Base-by-base conservation (phyloP, 2,329 filamentous ascomycete species). In the Stagonosporopsis vannaccii region DNA sequence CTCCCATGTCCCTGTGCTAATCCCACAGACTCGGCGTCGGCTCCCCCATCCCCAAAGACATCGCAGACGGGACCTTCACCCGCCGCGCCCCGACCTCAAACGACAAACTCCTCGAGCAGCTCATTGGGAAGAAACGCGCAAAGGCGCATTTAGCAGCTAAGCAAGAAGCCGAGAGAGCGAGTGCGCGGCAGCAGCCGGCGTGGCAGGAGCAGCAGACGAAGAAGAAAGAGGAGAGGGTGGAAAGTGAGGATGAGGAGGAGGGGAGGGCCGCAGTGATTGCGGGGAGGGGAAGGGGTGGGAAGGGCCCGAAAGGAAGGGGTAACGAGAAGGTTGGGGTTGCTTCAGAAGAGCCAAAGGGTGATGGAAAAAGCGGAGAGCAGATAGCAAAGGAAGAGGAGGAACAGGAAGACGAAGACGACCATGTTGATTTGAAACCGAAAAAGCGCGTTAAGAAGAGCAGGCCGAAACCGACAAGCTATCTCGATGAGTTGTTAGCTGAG, bases 401-500 rank as follows among this genome's bases (percentile, higher is more conserved):
- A 2, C 52, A 60, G 4, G 42, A 52, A 1, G 40, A 59, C 5
- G 46, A 32, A 1, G 35, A 50, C 48, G 42, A 61, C 44, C 51
- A 63, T 20, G 47, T 60, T 17, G 48, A 57, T 22, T 42, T 30
- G 26, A 63, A 42, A 17, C 40, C 15, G 3, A 61, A 66, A 15
- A 55, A 58, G 39, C 57, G 58, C 5, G 51, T 55, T 19, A 63
- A 61, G 45, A 64, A 62, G 59, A 52, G 44, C 17, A 71, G 61
- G 54, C 35, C 61, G 25, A 81, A 78, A 61, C 77, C 78, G 45
- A 75, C 75, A 1, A 84, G 78, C 58, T 86, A 82, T 63, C 73
- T 87, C 22, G 84, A 87, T 67, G 82, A 86, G 60, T 69, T 86
- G 15, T 70, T 82, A 1, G 74, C 73, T 3, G 74, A 80, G 53